Base-by-base conservation (phyloP, 2,329 filamentous ascomycete species). In the Paraconiothyrium sp. region DNA sequence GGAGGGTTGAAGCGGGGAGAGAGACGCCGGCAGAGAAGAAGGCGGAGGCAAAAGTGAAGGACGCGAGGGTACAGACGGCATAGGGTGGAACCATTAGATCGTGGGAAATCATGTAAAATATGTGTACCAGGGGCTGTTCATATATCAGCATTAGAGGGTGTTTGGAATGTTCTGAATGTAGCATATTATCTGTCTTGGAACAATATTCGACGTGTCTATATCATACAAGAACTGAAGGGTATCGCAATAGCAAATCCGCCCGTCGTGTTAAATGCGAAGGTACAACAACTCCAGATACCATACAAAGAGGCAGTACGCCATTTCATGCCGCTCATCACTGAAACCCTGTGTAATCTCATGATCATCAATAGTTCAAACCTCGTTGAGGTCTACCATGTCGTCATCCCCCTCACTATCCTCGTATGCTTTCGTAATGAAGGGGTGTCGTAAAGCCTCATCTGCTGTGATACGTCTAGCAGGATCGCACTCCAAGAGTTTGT, bases 401-500 rank as follows among this genome's bases (percentile, higher is more conserved):
- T 79, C 73, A 24, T 77, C 77, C 1, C 64, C 68, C 37, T 73
- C 74, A 35, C 60, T 68, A 11, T 74, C 72, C 32, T 75, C 75
- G 44, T 69, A 66, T 4, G 68, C 70, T 49, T 72, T 76, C 32
- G 66, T 57, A 64, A 94, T 77, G 72, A 94, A 94, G 0, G 90
- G 87, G 76, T 94, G 91, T 54, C 86, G 77, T 50, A 96, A 77
- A 0, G 92, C 92, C 69, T 94, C 88, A 35, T 86, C 85, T 1
- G 92, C 92, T 46, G 89, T 92, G 60, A 94, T 92, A 30, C 92
- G 83, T 76, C 86, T 89, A 30, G 82, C 82, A 0, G 92, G 92
- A 72, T 96, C 92, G 51, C 94, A 82, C 59, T 95, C 92, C 76
- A 96, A 85, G 69, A 92, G 92, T 20, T 86, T 80, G 54, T 87